Evolutionary conservation across 192 early-diverging fungal genomes (phyloP).

Genomic region (Backusella mclennaniae): DNA sequence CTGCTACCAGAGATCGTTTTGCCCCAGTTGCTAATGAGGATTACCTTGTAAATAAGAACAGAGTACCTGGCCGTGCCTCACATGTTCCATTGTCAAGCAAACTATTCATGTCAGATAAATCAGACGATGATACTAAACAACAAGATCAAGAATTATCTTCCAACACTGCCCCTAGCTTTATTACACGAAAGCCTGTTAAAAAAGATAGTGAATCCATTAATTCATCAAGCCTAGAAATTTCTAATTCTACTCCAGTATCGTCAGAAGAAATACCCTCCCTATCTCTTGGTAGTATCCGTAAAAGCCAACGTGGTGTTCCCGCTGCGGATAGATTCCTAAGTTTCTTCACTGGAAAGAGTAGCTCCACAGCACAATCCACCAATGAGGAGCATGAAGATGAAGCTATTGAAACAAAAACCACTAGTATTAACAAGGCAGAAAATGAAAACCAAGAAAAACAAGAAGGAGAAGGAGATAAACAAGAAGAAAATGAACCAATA

Average conservation of each 20-base stretch:
- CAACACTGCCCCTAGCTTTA: background rate
- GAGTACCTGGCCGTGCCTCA: background rate
- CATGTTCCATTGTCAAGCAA: background rate
- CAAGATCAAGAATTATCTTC: background rate
- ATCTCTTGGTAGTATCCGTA: background rate
- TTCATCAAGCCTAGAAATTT: background rate
- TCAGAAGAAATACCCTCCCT: background rate
- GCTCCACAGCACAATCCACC: background rate
- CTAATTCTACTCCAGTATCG: background rate
- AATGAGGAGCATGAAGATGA: background rate
- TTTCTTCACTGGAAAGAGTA: background rate
- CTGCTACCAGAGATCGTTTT: background rate
- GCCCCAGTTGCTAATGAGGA: constrained; percentile 1
- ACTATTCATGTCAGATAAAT: background rate
- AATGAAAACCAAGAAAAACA: background rate
- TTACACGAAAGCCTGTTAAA: constrained; percentile 9
- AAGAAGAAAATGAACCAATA: background rate
- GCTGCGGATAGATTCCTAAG: constrained; percentile 1
- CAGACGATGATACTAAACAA: background rate
- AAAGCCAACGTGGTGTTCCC: background rate
- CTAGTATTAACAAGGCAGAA: background rate
- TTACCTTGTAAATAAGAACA: background rate
- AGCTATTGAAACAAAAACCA: background rate
- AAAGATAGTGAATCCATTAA: background rate
- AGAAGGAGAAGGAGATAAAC: background rate